phyloP scores from a whole-genome alignment of 2,329 filamentous ascomycete species.

The Epichloe uncinata region DNA sequence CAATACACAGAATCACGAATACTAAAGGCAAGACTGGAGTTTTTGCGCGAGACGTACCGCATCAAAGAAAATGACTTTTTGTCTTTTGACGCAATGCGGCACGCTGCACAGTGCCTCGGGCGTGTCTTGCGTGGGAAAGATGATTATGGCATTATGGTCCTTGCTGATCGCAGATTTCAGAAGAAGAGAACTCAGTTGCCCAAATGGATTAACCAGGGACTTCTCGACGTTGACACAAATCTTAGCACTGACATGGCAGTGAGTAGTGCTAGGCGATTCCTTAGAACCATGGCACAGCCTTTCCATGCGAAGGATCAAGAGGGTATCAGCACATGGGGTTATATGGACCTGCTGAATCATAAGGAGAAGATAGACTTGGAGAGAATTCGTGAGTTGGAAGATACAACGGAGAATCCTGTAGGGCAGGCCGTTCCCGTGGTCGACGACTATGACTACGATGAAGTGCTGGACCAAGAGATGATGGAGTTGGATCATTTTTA shows the following conservation, averaged over 20 bases:
- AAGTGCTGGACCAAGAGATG: conserved; percentile 39
- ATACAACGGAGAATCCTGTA: conserved; percentile 18
- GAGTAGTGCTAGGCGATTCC: conserved; percentile 74
- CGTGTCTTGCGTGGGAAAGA: conserved; percentile 93
- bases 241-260: conserved; percentile 93
- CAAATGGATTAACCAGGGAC: conserved; percentile 89
- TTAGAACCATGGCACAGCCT: conserved; percentile 84
- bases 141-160: conserved; percentile 99
- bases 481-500: conserved; percentile 35
- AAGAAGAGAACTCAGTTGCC: conserved; percentile 85
- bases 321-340: conserved; percentile 84
- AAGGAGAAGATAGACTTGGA: conserved; percentile 63
- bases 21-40: conserved; percentile 87
- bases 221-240: conserved; percentile 76
- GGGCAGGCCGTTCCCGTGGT: conserved; percentile 7
- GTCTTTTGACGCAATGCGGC: conserved; percentile 98
- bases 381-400: conserved; percentile 48
- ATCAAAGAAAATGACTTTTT: conserved; percentile 97
- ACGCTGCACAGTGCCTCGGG: conserved; percentile 90
- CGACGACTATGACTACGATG: conserved; percentile 38
- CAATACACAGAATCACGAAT: conserved; percentile 98
- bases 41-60: conserved; percentile 90
- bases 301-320: conserved; percentile 75
- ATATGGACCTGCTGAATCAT: conserved; percentile 63
- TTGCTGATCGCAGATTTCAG: conserved; percentile 85